Conservation (phyloP, 768 basidiomycete species). For the Dentipellis sp. region DNA sequence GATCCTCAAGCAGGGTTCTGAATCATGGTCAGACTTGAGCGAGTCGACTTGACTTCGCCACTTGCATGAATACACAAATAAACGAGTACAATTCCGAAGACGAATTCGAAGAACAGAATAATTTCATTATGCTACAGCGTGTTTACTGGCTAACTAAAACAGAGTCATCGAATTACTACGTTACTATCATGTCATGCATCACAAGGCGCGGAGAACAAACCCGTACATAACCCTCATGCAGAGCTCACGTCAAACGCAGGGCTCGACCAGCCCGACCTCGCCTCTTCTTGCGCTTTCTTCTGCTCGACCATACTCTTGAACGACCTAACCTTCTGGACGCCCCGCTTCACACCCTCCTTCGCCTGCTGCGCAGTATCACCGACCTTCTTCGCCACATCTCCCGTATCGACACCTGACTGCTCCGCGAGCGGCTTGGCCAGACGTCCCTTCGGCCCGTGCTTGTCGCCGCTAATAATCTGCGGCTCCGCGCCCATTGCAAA, state of each 20-base stretch:
- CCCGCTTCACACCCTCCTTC: conserved; percentile 20
- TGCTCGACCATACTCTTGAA: conserved; percentile 24
- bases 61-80: too few relatives aligned
- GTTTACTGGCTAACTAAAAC: too few relatives aligned
- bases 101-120: too few relatives aligned
- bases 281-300: conserved; percentile 25
- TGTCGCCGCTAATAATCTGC: conserved; percentile 59
- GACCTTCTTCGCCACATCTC: conserved; percentile 11
- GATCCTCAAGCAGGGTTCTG: too few relatives aligned
- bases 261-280: conserved; percentile 26
- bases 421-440: conserved; percentile 32
- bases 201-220: too few relatives aligned
- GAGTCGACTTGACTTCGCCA: too few relatives aligned
- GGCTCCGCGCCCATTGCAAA: conserved; percentile 70
- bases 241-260: conserved; percentile 24
- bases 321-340: conserved; percentile 18
- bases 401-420: conserved; percentile 21
- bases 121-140: too few relatives aligned
- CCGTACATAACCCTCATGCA: too few relatives aligned
- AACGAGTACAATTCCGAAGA: too few relatives aligned
- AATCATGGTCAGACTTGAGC: too few relatives aligned
- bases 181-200: too few relatives aligned
- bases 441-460: conserved; percentile 56
- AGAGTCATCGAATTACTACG: too few relatives aligned
- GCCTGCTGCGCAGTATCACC: conserved; percentile 20